Conservation (phyloP, 805 yeast genomes). For the Schwanniomyces vanrijiae region DNA sequence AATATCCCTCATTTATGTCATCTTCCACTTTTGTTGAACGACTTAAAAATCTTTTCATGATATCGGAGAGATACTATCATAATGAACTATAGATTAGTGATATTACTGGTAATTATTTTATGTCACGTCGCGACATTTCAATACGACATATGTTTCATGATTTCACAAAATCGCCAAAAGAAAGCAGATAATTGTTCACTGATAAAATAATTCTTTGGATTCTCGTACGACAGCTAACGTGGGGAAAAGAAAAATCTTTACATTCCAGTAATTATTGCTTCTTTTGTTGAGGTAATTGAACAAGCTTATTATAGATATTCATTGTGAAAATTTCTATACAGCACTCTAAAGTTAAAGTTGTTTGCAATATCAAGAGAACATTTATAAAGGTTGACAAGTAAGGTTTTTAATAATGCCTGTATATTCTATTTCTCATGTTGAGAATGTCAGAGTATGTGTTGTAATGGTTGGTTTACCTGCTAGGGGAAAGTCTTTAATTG, state of each 20-base stretch:
- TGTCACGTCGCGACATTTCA: neutral
- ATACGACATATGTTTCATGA: neutral
- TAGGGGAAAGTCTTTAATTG: constrained; percentile 91
- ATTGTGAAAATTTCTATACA: neutral
- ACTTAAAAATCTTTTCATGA: constrained; percentile 16
- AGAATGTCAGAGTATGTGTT: constrained; percentile 77
- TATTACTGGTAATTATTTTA: neutral
- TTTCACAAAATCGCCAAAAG: neutral
- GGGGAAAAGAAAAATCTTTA: neutral
- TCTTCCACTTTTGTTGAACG: constrained; percentile 4
- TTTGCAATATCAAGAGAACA: neutral
- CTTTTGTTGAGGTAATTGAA: neutral
- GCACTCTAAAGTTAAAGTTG: neutral
- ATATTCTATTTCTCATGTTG: constrained; percentile 58
- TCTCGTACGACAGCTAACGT: neutral
- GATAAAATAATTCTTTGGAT: neutral
- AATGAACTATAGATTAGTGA: neutral
- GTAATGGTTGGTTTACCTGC: constrained; percentile 89
- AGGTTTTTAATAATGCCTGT: constrained; percentile 45
- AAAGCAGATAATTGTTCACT: neutral
- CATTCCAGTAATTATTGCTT: neutral
- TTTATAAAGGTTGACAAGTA: neutral
- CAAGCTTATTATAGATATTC: neutral
- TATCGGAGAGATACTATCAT: neutral
- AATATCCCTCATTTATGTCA: constrained; percentile 1